Evolutionary conservation across 2,329 filamentous ascomycete species (phyloP), one percentile per base, ranked within the genome.

Genomic region (Phymatotrichopsis omnivora): DNA sequence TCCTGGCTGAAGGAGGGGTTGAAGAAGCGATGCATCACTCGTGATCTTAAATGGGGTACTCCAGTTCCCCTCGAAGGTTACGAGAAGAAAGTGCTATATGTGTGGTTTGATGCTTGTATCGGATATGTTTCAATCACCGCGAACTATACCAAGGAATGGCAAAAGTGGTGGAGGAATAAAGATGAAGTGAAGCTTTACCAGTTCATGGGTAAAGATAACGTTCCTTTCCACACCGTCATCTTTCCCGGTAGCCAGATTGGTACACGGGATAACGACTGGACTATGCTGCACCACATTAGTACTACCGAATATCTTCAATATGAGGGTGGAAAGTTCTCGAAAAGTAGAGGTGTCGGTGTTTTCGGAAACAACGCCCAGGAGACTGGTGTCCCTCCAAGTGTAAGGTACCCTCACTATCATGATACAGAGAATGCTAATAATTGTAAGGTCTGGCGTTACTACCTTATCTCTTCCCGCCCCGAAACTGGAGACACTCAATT

Each of bases 91-190:
- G 89, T 94, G 51, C 78, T 95, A 55, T 95, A 95, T 60, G 86
- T 94, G 49, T 84, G 81, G 85, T 85, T 95, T 61, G 85, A 93
- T 62, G 85, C 85, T 43, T 91, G 84, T 64, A 91, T 94, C 60
- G 87, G 87, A 16, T 95, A 95, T 62, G 80, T 86, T n/a, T 93
- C 85, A 2, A 95, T 95, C 57, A 94, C 87, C 1, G 85, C 84
- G 54, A 86, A 78, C 58, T 93, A 93, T 64, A 94, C 86, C 4
- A 73, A 78, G 33, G 73, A 93, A 52, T 95, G 87, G 87, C 79
- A 93, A 68, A 74, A 84, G 60, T 95, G 87, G 87, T 95, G 87
- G 87, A 79, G 82, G 61, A 82, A 93, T 63, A 85, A 85, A 0
- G 80, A 93, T 33, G 73, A 93, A 25, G 86, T 95, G 36, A 75